These are phyloP conservation scores for Grosmannia huntii DNA, from an alignment of 2,329 filamentous ascomycete species.

Conservation along the genomic window DNA sequence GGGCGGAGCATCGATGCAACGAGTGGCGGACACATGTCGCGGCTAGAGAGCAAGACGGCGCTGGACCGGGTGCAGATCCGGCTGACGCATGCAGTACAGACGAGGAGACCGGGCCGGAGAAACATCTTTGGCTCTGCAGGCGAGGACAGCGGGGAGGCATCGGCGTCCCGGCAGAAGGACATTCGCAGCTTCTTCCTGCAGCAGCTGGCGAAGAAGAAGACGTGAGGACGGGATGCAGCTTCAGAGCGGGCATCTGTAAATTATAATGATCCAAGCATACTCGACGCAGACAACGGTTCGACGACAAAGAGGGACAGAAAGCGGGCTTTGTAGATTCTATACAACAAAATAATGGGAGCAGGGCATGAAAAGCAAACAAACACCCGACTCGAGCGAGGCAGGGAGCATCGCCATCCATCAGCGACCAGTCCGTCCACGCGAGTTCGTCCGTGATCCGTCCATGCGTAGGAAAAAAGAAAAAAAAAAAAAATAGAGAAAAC, in stretches of 20 bases:
- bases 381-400: background rate
- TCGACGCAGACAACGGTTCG: too few species aligned
- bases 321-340: too few species aligned
- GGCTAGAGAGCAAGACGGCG: constrained; percentile 64
- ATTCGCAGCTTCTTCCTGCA: constrained; percentile 11
- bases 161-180: constrained; percentile 8
- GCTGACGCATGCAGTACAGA: constrained; percentile 57
- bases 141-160: background rate
- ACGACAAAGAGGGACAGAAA: too few species aligned
- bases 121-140: constrained; percentile 25
- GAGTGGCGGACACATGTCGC: constrained; percentile 57
- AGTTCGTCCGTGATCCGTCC: background rate
- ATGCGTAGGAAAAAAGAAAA: background rate
- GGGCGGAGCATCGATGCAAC: constrained; percentile 57
- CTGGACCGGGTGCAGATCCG: constrained; percentile 66
- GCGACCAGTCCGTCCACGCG: background rate
- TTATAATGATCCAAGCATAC: too few species aligned
- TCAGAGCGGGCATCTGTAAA: background rate
- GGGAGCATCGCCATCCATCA: background rate
- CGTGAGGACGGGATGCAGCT: background rate
- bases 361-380: too few species aligned
- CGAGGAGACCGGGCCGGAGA: constrained; percentile 41
- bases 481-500: too few species aligned
- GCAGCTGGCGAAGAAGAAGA: constrained; percentile 2
- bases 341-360: too few species aligned